phyloP scores from a whole-genome alignment of 495 filamentous ascomycete genomes.

The Trichoderma asperelloides region DNA sequence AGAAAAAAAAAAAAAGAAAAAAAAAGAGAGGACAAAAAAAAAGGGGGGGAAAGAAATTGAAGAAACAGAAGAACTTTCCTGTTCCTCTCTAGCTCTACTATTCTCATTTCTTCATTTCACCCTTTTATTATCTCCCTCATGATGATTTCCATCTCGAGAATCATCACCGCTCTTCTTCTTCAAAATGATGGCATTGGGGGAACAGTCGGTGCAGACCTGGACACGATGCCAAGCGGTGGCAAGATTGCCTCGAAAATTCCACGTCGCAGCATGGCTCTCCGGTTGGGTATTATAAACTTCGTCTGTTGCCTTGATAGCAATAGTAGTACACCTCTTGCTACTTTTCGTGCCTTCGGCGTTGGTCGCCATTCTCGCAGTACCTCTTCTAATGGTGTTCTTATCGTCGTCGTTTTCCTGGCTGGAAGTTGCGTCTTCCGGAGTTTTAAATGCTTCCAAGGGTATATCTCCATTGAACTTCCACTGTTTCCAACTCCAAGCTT shows the following conservation, averaged over 20 bases:
- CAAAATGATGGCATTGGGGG: not conserved
- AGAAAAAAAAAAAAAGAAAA: not conserved
- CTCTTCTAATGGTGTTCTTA: not conserved
- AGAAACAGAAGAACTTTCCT: not conserved
- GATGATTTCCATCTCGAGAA: not conserved
- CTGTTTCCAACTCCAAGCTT: constrained; percentile 47
- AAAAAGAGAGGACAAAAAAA: not conserved
- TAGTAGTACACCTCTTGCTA: constrained; percentile 23
- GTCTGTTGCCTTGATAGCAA: constrained; percentile 50
- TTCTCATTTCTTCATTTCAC: not conserved
- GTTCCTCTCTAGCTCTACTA: not conserved
- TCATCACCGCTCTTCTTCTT: not conserved
- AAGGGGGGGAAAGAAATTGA: not conserved
- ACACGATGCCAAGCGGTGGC: constrained; percentile 49
- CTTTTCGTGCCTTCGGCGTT: not conserved
- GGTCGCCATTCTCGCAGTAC: not conserved
- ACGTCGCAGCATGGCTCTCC: constrained; percentile 40
- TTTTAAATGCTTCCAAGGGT: constrained; percentile 3
- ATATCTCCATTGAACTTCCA: constrained; percentile 34
- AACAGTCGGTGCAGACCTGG: constrained; percentile 22
- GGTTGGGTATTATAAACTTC: constrained; percentile 51
- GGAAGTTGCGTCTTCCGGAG: not conserved
- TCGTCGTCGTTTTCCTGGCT: not conserved
- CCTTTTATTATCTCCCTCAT: not conserved
- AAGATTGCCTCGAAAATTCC: constrained; percentile 47